phyloP scores from a whole-genome alignment of 805 yeast genomes.

The Metschnikowia bowlesiae region DNA sequence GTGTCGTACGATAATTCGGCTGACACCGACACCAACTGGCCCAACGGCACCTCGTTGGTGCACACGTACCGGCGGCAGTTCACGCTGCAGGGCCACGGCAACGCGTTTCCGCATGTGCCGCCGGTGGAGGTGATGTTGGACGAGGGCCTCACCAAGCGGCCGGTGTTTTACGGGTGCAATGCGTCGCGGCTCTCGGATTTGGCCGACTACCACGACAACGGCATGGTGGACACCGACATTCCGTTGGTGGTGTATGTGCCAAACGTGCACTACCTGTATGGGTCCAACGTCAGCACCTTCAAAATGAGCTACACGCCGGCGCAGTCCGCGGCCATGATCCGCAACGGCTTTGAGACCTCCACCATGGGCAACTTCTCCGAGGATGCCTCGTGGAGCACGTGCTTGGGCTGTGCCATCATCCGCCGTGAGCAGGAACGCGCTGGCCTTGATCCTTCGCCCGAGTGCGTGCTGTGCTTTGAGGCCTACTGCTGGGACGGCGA shows the following conservation, averaged over 20 bases:
- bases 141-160: constrained; percentile 5
- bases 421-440: constrained; percentile 22
- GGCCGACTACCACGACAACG: constrained; percentile 8
- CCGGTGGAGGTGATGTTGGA: constrained; percentile 5
- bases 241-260: constrained; percentile 22
- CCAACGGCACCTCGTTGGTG: constrained; percentile 60
- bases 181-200: constrained; percentile 8
- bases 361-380: constrained; percentile 18
- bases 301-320: constrained; percentile 20
- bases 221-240: constrained; percentile 13
- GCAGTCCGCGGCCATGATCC: constrained; percentile 15
- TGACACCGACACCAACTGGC: constrained; percentile 59
- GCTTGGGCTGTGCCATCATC: constrained; percentile 26
- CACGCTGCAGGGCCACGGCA: constrained; percentile 15
- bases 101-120: constrained; percentile 18
- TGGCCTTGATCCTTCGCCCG: constrained; percentile 19
- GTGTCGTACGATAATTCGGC: constrained; percentile 66
- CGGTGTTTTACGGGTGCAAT: constrained; percentile 16
- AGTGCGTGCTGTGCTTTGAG: constrained; percentile 19
- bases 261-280: constrained; percentile 15
- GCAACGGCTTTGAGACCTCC: constrained; percentile 20
- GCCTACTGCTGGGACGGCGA: constrained; percentile 23
- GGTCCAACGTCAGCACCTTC: constrained; percentile 21
- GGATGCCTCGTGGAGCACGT: constrained; percentile 19
- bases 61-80: constrained; percentile 54